A percentile compares a stretch with the other conserved stretches of the same genome.
Evolutionary conservation across 768 basidiomycete species (phyloP).

Genomic region (Sporobolomyces phaffii): DNA sequence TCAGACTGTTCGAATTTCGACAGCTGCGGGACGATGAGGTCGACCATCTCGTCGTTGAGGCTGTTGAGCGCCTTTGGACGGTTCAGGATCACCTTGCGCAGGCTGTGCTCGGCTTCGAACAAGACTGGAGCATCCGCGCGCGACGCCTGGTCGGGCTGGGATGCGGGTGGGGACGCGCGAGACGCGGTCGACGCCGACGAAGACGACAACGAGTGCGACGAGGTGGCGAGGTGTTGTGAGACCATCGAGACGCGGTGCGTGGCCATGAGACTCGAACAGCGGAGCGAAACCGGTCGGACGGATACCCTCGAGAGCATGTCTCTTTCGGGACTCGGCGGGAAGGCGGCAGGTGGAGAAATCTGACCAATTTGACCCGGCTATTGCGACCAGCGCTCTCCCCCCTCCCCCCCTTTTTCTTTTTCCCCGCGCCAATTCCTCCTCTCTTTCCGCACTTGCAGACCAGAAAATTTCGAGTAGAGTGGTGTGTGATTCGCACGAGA

Average conservation of each 20-base stretch:
- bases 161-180: neutral
- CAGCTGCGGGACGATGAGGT: conserved; percentile 63
- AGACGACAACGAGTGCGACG: neutral
- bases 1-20: conserved; percentile 70
- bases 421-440: too few species aligned
- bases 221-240: neutral
- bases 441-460: too few species aligned
- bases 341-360: neutral
- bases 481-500: too few species aligned
- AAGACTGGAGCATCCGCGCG: conserved; percentile 29
- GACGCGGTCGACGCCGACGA: neutral
- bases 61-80: conserved; percentile 74
- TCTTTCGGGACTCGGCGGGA: neutral
- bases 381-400: too few species aligned
- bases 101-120: conserved; percentile 39
- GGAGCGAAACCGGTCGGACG: neutral
- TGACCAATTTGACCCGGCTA: neutral
- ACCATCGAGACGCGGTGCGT: conserved; percentile 13
- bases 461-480: too few species aligned
- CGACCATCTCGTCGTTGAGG: conserved; percentile 71
- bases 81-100: conserved; percentile 69
- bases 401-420: too few species aligned
- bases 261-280: neutral
- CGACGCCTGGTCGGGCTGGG: neutral
- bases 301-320: conserved; percentile 10